Evolutionary conservation across 768 basidiomycete species (phyloP).

Genomic region (Ephemerocybe angulata): DNA sequence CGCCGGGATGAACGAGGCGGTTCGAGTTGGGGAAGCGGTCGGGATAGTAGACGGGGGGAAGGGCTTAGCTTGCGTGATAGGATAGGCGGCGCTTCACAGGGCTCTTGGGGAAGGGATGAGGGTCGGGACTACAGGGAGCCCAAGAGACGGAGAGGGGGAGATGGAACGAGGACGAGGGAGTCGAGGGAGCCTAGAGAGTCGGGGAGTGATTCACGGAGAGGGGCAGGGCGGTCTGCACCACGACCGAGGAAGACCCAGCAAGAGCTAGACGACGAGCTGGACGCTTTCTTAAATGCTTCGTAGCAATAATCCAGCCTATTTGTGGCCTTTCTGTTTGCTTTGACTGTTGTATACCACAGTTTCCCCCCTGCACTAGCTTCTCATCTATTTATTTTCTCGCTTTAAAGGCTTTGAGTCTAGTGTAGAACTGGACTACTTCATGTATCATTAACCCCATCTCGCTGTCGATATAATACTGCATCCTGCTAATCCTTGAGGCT

Average conservation of each 20-base stretch:
- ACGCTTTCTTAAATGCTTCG: constrained; percentile 69
- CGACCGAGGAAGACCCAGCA: constrained; percentile 59
- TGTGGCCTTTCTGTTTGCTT: too few species aligned
- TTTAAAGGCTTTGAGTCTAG: too few species aligned
- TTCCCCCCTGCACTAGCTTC: too few species aligned
- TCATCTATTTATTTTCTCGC: too few species aligned
- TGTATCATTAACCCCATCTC: too few species aligned
- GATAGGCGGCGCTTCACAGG: constrained; percentile 13
- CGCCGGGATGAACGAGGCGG: constrained; percentile 46
- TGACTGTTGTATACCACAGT: too few species aligned
- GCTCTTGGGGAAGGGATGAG: constrained; percentile 15
- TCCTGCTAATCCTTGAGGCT: too few species aligned
- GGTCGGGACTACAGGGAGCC: constrained; percentile 16
- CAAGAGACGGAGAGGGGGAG: constrained; percentile 16
- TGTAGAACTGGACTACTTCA: too few species aligned
- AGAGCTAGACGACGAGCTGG: constrained; percentile 80
- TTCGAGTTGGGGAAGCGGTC: constrained; percentile 21
- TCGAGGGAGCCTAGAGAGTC: constrained; percentile 21
- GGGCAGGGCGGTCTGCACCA: constrained; percentile 28
- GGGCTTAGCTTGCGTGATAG: constrained; percentile 15
- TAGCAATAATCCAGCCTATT: too few species aligned
- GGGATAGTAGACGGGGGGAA: constrained; percentile 14
- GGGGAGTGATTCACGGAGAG: constrained; percentile 24
- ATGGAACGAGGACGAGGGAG: constrained; percentile 20
- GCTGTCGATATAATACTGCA: too few species aligned